These are phyloP conservation scores for Populus deltoides DNA, from an alignment of 345 rosid genomes.

Conservation along the genomic window DNA sequence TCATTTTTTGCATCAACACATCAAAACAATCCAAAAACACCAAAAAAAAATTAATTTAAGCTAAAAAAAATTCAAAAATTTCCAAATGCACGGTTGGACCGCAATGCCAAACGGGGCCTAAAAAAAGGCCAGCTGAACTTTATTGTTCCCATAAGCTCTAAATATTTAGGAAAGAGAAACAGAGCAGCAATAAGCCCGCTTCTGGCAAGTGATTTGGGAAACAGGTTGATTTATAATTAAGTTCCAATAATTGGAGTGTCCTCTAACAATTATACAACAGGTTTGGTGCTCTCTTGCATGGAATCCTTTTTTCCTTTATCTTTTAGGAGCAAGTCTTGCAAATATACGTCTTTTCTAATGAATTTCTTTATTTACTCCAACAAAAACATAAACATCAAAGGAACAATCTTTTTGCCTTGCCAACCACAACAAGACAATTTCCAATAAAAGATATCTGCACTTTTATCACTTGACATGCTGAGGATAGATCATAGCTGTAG, in stretches of 20 bases:
- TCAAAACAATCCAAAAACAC: too few relatives aligned
- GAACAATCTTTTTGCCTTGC: background rate
- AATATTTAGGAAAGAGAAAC: background rate
- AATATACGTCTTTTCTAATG: background rate
- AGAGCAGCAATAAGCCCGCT: background rate
- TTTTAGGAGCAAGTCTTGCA: background rate
- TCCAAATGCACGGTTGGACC: too few relatives aligned
- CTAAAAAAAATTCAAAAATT: too few relatives aligned
- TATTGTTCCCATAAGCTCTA: background rate
- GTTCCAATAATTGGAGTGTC: background rate
- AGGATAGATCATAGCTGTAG: background rate
- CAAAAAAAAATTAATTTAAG: too few relatives aligned
- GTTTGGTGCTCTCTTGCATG: background rate
- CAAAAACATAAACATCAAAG: background rate
- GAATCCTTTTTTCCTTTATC: background rate
- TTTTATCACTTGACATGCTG: background rate
- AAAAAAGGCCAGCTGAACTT: background rate
- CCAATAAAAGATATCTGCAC: background rate
- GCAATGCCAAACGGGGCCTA: too few relatives aligned
- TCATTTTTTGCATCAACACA: too few relatives aligned
- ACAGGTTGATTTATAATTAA: background rate
- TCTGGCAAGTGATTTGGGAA: background rate
- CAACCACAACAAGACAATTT: background rate
- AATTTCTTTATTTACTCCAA: background rate
- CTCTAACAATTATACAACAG: background rate